phyloP scores from a whole-genome alignment of 345 rosid genomes.

The Linum lewisii region DNA sequence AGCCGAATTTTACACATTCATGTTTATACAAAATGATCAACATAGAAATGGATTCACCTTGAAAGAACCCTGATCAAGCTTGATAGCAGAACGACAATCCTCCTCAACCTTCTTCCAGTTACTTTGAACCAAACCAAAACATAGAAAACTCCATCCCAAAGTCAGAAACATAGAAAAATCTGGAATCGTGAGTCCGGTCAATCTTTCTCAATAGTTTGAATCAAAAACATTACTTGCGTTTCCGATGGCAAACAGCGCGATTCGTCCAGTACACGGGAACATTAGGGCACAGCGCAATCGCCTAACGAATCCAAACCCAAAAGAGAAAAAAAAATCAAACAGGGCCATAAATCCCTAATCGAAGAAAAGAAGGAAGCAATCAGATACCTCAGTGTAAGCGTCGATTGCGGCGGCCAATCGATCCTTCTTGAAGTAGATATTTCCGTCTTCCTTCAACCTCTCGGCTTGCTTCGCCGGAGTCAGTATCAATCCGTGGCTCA shows the following conservation, averaged over 20 bases:
- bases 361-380: background rate
- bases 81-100: constrained; percentile 71
- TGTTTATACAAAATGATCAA: too few species aligned
- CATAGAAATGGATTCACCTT: constrained; percentile 35
- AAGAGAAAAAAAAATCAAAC: background rate
- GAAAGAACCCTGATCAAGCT: constrained; percentile 53
- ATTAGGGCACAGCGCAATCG: constrained; percentile 73
- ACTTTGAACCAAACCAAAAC: constrained; percentile 27
- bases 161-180: background rate
- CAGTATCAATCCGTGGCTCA: constrained; percentile 28
- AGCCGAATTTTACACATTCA: background rate
- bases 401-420: constrained; percentile 90
- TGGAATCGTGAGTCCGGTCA: background rate
- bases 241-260: constrained; percentile 84
- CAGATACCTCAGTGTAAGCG: constrained; percentile 78
- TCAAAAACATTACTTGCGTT: constrained; percentile 60
- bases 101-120: constrained; percentile 79
- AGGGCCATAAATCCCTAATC: background rate
- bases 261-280: constrained; percentile 84
- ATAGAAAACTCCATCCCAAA: background rate
- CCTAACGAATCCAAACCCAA: constrained; percentile 28
- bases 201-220: background rate
- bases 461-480: constrained; percentile 56
- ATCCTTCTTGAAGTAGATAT: constrained; percentile 40
- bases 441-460: constrained; percentile 50